phyloP scores from a whole-genome alignment of 2,329 filamentous ascomycete species.

The Claviceps humidiphila region DNA sequence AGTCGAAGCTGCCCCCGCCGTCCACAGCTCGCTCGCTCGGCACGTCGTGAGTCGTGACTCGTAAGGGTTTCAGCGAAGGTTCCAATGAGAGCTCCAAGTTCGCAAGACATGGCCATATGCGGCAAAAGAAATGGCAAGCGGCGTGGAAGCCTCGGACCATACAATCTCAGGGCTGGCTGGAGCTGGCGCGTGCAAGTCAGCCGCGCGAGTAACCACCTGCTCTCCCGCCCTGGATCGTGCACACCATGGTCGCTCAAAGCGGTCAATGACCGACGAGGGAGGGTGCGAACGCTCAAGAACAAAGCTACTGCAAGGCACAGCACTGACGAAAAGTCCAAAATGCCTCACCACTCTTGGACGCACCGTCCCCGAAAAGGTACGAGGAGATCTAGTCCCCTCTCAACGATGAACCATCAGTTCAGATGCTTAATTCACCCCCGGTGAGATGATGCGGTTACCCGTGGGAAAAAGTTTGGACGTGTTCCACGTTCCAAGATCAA shows the following conservation, averaged over 20 bases:
- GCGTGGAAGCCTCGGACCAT: background rate
- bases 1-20: background rate
- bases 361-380: no score
- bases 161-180: background rate
- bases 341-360: background rate
- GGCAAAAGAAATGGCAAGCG: background rate
- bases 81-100: background rate
- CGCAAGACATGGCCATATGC: background rate
- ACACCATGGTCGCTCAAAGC: background rate
- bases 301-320: conserved; percentile 3
- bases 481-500: background rate
- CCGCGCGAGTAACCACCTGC: background rate
- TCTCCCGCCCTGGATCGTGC: background rate
- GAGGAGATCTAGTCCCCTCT: background rate
- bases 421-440: background rate
- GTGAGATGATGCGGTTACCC: background rate
- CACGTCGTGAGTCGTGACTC: background rate
- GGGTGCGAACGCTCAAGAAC: background rate
- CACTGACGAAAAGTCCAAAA: background rate
- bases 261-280: background rate
- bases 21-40: background rate
- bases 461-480: background rate
- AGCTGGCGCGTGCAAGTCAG: background rate
- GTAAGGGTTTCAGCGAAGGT: no score
- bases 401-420: background rate